These are phyloP conservation scores for Auricularia auricula-judae DNA, from an alignment of 768 basidiomycete genomes.

Conservation along the genomic window DNA sequence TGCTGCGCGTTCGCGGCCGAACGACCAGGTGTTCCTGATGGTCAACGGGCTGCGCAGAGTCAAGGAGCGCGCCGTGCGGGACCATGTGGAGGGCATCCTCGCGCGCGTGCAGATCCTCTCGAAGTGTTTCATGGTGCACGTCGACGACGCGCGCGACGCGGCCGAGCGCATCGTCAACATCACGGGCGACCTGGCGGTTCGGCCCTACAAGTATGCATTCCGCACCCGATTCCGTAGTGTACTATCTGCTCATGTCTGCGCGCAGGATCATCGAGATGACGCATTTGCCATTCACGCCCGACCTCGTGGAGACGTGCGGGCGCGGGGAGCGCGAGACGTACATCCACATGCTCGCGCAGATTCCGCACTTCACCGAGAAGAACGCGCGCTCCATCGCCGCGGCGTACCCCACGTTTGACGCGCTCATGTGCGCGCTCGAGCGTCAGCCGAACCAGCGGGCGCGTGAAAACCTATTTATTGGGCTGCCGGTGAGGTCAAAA, in stretches of 20 bases:
- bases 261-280: not conserved
- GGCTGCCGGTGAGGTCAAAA: not conserved
- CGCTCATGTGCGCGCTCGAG: not conserved
- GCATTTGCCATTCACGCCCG: not conserved
- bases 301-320: not conserved
- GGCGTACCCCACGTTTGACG: not conserved
- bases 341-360: not conserved
- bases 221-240: not conserved
- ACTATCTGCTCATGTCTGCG: not conserved
- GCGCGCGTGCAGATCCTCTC: slow-evolving; percentile 1
- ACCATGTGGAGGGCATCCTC: slow-evolving; percentile 1
- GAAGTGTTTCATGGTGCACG: slow-evolving; percentile 5
- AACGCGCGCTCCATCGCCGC: not conserved
- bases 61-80: not conserved
- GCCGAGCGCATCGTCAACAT: not conserved
- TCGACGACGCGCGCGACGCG: not conserved
- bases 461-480: not conserved
- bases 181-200: not conserved
- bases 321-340: not conserved
- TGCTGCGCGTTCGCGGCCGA: not conserved
- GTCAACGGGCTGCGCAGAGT: not conserved
- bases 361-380: not conserved
- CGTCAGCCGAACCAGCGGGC: not conserved
- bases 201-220: not conserved
- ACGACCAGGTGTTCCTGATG: not conserved